Conservation (phyloP, 2,329 filamentous ascomycete species). For the Fusarium sp. region DNA sequence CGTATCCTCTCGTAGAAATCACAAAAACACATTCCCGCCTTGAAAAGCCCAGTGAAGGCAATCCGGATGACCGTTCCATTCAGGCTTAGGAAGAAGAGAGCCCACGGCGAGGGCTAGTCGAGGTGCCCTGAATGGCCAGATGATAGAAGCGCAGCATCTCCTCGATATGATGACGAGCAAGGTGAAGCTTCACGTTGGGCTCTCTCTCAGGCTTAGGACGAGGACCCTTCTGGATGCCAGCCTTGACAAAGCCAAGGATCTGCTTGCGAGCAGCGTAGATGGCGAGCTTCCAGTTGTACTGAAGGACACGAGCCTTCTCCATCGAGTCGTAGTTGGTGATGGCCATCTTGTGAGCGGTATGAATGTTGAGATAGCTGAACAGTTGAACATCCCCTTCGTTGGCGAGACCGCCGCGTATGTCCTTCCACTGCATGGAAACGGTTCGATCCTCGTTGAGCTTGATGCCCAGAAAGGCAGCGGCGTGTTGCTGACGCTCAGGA, state of each 20-base stretch:
- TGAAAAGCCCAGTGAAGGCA: background rate
- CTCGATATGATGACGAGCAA: background rate
- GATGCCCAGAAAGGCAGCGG: background rate
- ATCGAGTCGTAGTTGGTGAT: background rate
- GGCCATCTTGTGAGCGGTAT: background rate
- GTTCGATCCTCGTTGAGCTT: background rate
- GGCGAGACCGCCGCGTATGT: background rate
- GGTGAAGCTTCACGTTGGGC: background rate
- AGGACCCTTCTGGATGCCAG: background rate
- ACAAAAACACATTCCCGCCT: background rate
- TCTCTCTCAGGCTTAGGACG: background rate
- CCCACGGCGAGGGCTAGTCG: background rate
- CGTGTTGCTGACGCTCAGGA: background rate
- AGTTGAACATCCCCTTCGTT: background rate
- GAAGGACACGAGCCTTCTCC: background rate
- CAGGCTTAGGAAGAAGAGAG: background rate
- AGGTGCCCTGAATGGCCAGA: background rate
- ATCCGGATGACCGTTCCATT: too few relatives aligned
- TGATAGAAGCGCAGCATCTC: background rate
- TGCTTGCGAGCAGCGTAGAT: background rate
- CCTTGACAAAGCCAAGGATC: background rate
- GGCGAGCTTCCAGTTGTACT: conserved; percentile 3
- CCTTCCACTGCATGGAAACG: background rate
- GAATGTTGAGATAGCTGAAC: background rate
- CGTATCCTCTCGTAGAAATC: background rate